phyloP scores from a whole-genome alignment of 352 stramenopile species.

The Pythium brassicae region DNA sequence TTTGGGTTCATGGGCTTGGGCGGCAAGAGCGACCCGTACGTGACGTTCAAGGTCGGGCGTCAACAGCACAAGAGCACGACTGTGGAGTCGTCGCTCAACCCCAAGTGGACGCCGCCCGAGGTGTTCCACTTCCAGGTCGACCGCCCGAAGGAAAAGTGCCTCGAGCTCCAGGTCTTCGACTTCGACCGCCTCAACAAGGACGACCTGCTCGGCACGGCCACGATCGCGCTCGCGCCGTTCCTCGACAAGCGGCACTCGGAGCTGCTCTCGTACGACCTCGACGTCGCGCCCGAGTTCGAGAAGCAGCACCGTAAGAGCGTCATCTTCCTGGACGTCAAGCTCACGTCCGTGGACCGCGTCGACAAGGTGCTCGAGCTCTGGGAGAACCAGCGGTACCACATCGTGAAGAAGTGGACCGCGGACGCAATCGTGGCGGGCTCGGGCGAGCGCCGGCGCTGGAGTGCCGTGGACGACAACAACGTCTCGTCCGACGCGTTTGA shows the following conservation, averaged over 20 bases:
- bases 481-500: constrained; percentile 63
- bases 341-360: constrained; percentile 40
- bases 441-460: constrained; percentile 73
- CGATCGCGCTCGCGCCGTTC: constrained; percentile 47
- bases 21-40: constrained; percentile 75
- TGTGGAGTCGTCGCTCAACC: constrained; percentile 40
- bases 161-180: constrained; percentile 60
- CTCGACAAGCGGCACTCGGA: constrained; percentile 43
- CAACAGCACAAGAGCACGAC: constrained; percentile 50
- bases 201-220: constrained; percentile 49
- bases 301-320: constrained; percentile 56
- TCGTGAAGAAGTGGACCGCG: constrained; percentile 74
- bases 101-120: constrained; percentile 50
- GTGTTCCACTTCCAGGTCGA: constrained; percentile 63
- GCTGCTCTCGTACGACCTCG: constrained; percentile 49
- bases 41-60: constrained; percentile 52
- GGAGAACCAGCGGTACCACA: constrained; percentile 80
- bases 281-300: constrained; percentile 47
- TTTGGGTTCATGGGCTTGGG: constrained; percentile 67
- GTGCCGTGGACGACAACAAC: constrained; percentile 47
- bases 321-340: constrained; percentile 56
- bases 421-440: constrained; percentile 43
- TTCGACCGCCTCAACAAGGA: constrained; percentile 58
- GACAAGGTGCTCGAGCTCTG: constrained; percentile 75
- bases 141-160: constrained; percentile 47